These are phyloP conservation scores for Pseudogymnoascus sp. DNA, from an alignment of 2,329 filamentous ascomycete species.

Conservation along the genomic window DNA sequence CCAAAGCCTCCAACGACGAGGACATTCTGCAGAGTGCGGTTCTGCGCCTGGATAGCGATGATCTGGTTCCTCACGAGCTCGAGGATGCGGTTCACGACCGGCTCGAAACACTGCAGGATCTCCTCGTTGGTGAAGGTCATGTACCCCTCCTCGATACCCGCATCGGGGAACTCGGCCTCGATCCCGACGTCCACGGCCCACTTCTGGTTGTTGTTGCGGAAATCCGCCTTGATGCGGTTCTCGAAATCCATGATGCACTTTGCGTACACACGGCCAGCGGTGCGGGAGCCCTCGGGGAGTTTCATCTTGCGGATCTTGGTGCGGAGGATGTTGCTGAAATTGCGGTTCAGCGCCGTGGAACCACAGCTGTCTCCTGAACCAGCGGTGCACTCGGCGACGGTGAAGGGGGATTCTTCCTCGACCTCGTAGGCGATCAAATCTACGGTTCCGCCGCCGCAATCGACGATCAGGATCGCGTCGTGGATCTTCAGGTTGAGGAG, in stretches of 20 bases:
- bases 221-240: conserved; percentile 98
- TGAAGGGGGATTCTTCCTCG: conserved; percentile 94
- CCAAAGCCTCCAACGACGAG: conserved; percentile 96
- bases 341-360: conserved; percentile 94
- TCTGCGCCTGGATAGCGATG: conserved; percentile 97
- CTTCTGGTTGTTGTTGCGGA: conserved; percentile 97
- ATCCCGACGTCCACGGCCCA: conserved; percentile 99
- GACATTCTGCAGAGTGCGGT: conserved; percentile 88
- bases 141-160: conserved; percentile 96
- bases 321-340: conserved; percentile 95
- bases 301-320: conserved; percentile 99
- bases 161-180: conserved; percentile 94
- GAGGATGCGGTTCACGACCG: conserved; percentile 92
- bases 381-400: conserved; percentile 92
- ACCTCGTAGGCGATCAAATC: conserved; percentile 99
- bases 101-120: conserved; percentile 97
- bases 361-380: conserved; percentile 96
- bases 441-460: conserved; percentile 96
- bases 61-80: conserved; percentile 97
- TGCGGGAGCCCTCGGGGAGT: conserved; percentile 90
- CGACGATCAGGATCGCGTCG: conserved; percentile 95
- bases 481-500: conserved; percentile 95
- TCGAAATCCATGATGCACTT: conserved; percentile 99
- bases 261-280: conserved; percentile 93
- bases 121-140: conserved; percentile 99